phyloP scores from a whole-genome alignment of 805 yeast genomes.

The baker's yeast (Saccharomyces cerevisiae) region DNA sequence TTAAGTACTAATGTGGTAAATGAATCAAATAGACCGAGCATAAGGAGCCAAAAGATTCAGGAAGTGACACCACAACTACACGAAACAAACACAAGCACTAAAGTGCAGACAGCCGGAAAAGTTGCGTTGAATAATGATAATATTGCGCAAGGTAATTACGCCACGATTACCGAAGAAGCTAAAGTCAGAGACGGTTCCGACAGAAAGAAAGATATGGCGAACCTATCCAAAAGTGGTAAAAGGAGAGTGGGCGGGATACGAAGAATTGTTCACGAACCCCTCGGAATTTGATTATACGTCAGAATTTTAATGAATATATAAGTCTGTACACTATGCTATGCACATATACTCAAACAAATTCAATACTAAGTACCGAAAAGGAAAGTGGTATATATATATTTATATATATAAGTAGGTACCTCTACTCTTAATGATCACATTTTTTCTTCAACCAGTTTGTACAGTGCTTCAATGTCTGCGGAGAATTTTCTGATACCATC shows the following conservation, averaged over 20 bases:
- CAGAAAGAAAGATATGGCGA: not conserved
- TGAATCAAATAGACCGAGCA: constrained; percentile 8
- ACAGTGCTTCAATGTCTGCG: constrained; percentile 80
- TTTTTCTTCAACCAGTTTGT: constrained; percentile 54
- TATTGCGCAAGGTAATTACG: not conserved
- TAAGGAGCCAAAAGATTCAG: constrained; percentile 1
- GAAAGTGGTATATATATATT: not conserved
- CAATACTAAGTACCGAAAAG: not conserved
- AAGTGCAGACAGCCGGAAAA: no score
- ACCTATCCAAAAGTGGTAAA: not conserved
- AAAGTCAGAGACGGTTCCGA: not conserved
- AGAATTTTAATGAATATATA: not conserved
- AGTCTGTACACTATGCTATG: not conserved
- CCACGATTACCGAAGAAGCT: not conserved
- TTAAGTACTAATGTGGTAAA: not conserved
- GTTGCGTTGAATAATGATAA: not conserved
- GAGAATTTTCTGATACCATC: constrained; percentile 98
- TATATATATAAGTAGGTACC: not conserved
- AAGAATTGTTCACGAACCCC: constrained; percentile 8
- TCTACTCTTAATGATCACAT: constrained; percentile 32
- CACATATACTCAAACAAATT: not conserved
- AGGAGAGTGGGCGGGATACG: constrained; percentile 4
- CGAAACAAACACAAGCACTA: not conserved
- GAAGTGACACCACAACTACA: not conserved
- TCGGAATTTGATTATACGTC: not conserved